Evolutionary conservation across 768 basidiomycete genomes (phyloP).

Genomic region (Trametes villosa): DNA sequence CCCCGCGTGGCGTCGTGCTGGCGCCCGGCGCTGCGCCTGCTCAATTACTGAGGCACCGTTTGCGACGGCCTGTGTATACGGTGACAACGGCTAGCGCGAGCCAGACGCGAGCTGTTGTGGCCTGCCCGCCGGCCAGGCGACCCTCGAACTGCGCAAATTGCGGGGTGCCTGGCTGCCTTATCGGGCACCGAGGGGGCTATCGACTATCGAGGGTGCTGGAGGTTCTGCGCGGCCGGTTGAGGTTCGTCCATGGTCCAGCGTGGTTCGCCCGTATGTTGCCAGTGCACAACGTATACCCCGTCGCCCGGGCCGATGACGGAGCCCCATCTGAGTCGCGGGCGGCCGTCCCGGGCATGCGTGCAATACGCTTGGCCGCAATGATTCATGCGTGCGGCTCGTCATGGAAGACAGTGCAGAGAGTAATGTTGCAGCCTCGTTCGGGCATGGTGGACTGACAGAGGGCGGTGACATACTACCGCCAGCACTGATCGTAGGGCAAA

Average conservation of each 20-base stretch:
- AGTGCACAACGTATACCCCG: not conserved
- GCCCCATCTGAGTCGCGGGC: too few relatives aligned
- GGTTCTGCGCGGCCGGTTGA: not conserved
- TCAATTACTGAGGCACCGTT: not conserved
- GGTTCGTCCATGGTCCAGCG: not conserved
- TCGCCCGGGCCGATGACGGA: not conserved
- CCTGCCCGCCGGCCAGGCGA: constrained; percentile 3
- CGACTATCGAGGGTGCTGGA: constrained; percentile 12
- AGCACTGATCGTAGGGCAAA: constrained; percentile 14
- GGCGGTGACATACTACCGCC: constrained; percentile 11
- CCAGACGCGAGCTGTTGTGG: not conserved
- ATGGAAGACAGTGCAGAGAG: constrained; percentile 8
- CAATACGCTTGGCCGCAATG: not conserved
- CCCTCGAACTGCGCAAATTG: constrained; percentile 6
- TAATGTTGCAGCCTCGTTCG: constrained; percentile 12
- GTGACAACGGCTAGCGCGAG: not conserved
- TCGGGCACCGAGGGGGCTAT: constrained; percentile 3
- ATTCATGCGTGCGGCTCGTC: constrained; percentile 1
- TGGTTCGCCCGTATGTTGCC: too few relatives aligned
- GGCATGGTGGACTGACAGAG: constrained; percentile 17
- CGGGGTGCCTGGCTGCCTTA: constrained; percentile 11
- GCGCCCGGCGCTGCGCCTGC: constrained; percentile 2
- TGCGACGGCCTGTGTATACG: not conserved
- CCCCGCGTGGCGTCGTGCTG: constrained; percentile 17
- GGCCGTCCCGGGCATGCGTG: not conserved